Evolutionary conservation across 23 red algal species (phyloP), one percentile per base, ranked within the genome.

Genomic region (Gracilariopsis chorda): DNA sequence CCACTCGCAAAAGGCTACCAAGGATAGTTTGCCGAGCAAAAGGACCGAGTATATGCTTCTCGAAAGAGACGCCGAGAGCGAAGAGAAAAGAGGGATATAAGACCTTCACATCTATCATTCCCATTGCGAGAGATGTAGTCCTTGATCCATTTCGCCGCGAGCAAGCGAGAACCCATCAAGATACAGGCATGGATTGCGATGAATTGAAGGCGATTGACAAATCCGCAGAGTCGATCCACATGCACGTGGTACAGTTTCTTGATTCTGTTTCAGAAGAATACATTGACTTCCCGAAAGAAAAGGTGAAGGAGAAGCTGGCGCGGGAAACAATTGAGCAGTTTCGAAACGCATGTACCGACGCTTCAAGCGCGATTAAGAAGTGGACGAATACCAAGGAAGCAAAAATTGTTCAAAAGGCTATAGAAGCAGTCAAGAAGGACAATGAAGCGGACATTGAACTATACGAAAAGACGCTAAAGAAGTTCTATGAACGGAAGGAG

Each of bases 401-500:
- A 7, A 73, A 24, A 5, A 19, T 73, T 46, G 39, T 73, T 4
- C 30, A 35, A 47, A 73, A 73, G 28, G 67, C 37, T 0, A 25
- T 73, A 8, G 0, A 41, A 73, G 37, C 28, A 3, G 67, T 46
- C 67, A 73, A 35, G 20, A 4, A 24, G 28, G 67, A 73, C 9
- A 73, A 73, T 12, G 37, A 73, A 57, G 35, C 7, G 7, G 76
- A 80, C 32, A 59, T 80, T 3, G 43, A 16, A 19, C 24, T 57
- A 45, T 80, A 80, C 30, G 48, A 80, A 80, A 80, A 37, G 76
- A 24, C 76, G 52, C 3, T 80, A 28, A 10, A 7, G 34, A 80
- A 57, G 48, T 80, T 80, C 55, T 57, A 80, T 36, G 48, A 36
- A 16, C 76, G 76, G 1, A 53, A 80, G 48, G 48, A 80, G 48